Base-by-base conservation (phyloP, 495 filamentous ascomycete genomes). In the Lindgomyces ingoldianus region DNA sequence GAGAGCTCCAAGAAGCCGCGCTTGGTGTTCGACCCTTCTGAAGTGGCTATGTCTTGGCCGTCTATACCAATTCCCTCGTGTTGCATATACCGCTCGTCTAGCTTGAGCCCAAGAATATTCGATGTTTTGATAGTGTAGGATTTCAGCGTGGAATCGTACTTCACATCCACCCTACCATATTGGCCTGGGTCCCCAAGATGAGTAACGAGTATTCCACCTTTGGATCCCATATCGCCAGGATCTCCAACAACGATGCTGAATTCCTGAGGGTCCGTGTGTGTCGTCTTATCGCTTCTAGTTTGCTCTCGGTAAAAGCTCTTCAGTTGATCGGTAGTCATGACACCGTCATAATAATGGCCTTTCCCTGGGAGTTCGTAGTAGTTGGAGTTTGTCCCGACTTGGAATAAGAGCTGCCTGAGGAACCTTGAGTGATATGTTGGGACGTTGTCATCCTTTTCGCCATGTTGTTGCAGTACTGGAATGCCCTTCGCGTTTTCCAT, bases 381-480 rank as follows among this genome's bases (percentile, higher is more conserved):
- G 22, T 72, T 63, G n/a, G 77, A 78, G 8, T 72, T 64, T 61
- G 72, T 76, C 11, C 72, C 71, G 45, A 68, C 71, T 62, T 82
- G 73, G 22, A 72, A 73, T 2, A 83, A 60, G 24, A 83, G 73
- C 57, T 79, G 76, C 33, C 75, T 71, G 70, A 87, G 80, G 18
- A 81, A 69, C 16, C 84, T 75, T 1, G 83, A 84, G 74, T 87
- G 81, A 65, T 80, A 85, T 16, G 74, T 70, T 1, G 84, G 84
- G 12, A 87, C 84, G 73, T 86, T 87, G 63, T 83, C 80, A 67
- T 86, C 84, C 12, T 69, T 61, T 24, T 74, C 74, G 29, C 84
- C 83, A 70, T 87, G 84, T 61, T 86, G 84, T 61, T 81, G 80
- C 27, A 82, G 49, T 14, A 86, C 74, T 11, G 82, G 84, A 24